Evolutionary conservation across 345 rosid species (phyloP).

Genomic region (Melaleuca alternifolia): DNA sequence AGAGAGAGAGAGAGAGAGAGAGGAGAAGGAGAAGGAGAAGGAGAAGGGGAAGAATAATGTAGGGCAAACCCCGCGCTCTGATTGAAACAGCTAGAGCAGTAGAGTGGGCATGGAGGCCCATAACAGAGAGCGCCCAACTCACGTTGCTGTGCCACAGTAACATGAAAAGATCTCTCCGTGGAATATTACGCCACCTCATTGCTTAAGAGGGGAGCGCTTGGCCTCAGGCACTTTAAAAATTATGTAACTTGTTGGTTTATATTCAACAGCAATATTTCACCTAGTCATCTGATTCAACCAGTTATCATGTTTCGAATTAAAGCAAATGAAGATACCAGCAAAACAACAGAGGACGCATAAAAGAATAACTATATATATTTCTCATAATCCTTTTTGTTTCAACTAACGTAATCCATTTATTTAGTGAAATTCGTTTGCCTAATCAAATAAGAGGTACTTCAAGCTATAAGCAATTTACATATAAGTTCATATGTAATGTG

Average conservation of each 20-base stretch:
- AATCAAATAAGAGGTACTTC: not conserved
- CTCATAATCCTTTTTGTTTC: too few species aligned
- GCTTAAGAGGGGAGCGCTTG: conserved; percentile 4
- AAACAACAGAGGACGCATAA: not conserved
- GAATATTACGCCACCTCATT: conserved; percentile 6
- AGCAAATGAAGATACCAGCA: not conserved
- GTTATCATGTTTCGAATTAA: not conserved
- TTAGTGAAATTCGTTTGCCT: not conserved
- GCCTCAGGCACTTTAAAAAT: not conserved
- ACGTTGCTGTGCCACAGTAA: not conserved
- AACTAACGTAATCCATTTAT: not conserved
- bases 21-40: too few species aligned
- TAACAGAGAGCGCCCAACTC: not conserved
- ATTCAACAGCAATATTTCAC: not conserved
- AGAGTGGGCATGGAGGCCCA: not conserved
- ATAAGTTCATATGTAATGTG: not conserved
- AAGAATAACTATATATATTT: not conserved
- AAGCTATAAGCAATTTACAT: not conserved
- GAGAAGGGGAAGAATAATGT: too few species aligned
- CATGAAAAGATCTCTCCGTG: not conserved
- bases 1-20: too few species aligned
- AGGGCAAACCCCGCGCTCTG: conserved; percentile 1
- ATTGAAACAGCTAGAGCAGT: not conserved
- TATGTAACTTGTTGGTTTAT: not conserved
- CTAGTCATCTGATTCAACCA: not conserved